Evolutionary conservation across 495 filamentous ascomycete species (phyloP), one percentile per base, ranked within the genome.

Genomic region (Aspergillus biplanus): DNA sequence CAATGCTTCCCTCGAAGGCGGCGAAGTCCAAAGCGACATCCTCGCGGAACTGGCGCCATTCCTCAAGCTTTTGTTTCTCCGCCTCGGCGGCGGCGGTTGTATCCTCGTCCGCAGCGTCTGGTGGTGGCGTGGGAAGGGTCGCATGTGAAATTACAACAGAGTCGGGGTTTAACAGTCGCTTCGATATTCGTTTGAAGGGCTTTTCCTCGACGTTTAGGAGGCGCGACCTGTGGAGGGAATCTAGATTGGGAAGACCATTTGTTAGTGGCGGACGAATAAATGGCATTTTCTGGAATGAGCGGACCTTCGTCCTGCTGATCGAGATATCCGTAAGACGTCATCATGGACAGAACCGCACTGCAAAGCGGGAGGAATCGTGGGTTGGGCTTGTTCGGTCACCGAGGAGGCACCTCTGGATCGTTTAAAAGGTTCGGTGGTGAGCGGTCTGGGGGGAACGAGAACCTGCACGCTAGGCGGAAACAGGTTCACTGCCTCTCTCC

Each of bases 181-280:
- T 92, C 9, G 90, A 88, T 56, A 99, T 86, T 54, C 94, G 91
- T 73, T 91, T 90, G 85, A 94, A 97, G 4, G 92, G 92, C 56
- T 92, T 92, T 70, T 96, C 90, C 82, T 99, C 95, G 66, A 97
- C 90, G 67, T 88, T 89, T 37, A 98, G 85, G 27, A 97, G 91
- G 31, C 95, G 95, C 39, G 86, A 83, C 72, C 93, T 96, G 82
- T 97, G 93, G 33, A 97, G 88, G 48, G 91, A 86, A 74, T 96
- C 93, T 87, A 68, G 37, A 58, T 44, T 27, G 55, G 46, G 54
- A 62, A 67, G 64, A 74, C 66, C 16, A 27, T 21, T 18, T 56
- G 47, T 61, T 54, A 65, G 57, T 46, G 48, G 13, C 27, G 31
- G 27, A 34, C 35, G 62, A 60, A 42, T 56, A 61, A 66, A 59